Evolutionary conservation across 805 yeast species (phyloP), one percentile per base, ranked within the genome.

Genomic region (Cyberlindnera veronae): DNA sequence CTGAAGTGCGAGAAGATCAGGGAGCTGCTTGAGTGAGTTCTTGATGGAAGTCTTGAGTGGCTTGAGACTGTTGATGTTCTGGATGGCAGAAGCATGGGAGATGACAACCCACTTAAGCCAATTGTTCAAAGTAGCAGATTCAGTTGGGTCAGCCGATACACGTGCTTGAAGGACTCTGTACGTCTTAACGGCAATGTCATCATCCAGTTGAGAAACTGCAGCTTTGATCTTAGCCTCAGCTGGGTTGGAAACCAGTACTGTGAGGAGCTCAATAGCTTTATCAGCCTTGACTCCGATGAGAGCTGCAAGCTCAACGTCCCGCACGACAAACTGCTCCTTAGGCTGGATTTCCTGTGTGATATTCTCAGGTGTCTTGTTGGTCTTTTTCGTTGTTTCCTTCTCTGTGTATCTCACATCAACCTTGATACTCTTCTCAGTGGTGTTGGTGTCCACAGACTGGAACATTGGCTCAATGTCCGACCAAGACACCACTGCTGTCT

Each of bases 71-170:
- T 33, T 21, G 62, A 44, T 69, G 58, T 6, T 76, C 24, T 40
- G 39, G 13, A 54, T 34, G 1, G 39, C 15, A 9, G 41, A 76
- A 19, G 90, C 87, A 54, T 83, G 84, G 12, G 75, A 63, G 20
- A 89, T 70, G 44, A 90, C 64, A 14, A 86, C 51, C 88, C 93
- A 87, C 60, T 85, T 84, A 38, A 90, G 68, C 96, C 97, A 91
- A 10, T 65, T 53, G 33, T 70, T 63, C 42, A 63, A 62, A 51
- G 40, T 45, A 33, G 61, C 56, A 6, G 79, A 67, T 33, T 74
- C 64, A 21, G 64, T 57, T 17, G 76, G 74, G 15, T 65, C 55
- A 18, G 67, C 62, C 4, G 79, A 69, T 32, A 81, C 61, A 36
- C 68, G 63, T 28, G 66, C 66, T 4, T 76, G 71, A 20, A 76